phyloP scores from a whole-genome alignment of 495 filamentous ascomycete genomes.

The Tuber melanosporum region DNA sequence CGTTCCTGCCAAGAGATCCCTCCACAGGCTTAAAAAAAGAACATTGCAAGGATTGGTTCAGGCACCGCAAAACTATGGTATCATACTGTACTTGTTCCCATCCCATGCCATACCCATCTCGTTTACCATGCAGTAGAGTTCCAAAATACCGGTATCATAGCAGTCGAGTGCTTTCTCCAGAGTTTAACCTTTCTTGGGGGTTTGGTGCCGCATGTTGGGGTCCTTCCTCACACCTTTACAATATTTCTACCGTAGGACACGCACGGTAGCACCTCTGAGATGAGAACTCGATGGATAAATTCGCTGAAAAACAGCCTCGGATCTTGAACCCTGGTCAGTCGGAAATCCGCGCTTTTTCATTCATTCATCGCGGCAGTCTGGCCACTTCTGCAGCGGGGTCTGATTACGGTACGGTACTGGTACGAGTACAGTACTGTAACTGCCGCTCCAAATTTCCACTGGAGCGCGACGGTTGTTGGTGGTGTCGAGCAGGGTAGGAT shows the following conservation, averaged over 20 bases:
- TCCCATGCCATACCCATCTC: neutral
- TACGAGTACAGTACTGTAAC: neutral
- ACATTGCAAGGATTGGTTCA: neutral
- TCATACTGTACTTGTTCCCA: neutral
- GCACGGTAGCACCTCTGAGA: neutral
- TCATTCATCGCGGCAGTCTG: neutral
- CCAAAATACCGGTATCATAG: neutral
- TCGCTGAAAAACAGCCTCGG: neutral
- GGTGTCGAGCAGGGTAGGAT: neutral
- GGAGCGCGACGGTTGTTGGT: neutral
- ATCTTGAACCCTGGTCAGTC: neutral
- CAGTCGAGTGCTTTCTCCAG: neutral
- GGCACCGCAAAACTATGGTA: neutral
- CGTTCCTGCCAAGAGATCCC: constrained; percentile 2
- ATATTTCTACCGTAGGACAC: neutral
- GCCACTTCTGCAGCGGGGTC: neutral
- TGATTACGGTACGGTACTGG: neutral
- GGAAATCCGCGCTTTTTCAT: neutral
- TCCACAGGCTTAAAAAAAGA: neutral
- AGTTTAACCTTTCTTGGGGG: neutral
- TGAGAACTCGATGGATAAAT: neutral
- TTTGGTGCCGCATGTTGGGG: neutral
- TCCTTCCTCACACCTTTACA: neutral
- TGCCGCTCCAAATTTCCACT: neutral
- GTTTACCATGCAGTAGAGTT: neutral